Evolutionary conservation across 306 rosid genomes (phyloP).

Genomic region (Castanospermum australe): DNA sequence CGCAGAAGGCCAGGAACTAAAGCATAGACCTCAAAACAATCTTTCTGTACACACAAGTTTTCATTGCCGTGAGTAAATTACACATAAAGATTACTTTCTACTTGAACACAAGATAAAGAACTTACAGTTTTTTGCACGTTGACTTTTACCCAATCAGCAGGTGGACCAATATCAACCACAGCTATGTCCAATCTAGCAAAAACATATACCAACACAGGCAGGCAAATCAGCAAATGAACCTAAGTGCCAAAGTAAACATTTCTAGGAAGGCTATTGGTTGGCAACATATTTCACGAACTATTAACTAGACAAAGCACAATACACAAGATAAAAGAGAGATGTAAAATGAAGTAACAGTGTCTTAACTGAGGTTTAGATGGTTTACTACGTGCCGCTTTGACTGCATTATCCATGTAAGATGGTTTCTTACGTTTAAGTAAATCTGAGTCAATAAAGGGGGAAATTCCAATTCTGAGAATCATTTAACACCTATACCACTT

Average conservation of each 20-base stretch:
- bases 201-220: constrained; percentile 31
- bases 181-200: constrained; percentile 71
- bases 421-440: constrained; percentile 84
- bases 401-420: constrained; percentile 62
- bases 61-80: constrained; percentile 14
- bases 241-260: constrained; percentile 5
- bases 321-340: background rate
- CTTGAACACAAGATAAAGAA: constrained; percentile 20
- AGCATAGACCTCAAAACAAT: constrained; percentile 96
- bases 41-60: constrained; percentile 64
- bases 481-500: constrained; percentile 2
- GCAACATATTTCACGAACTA: constrained; percentile 7
- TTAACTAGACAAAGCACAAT: constrained; percentile 14
- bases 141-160: constrained; percentile 98
- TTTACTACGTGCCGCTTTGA: constrained; percentile 77
- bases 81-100: constrained; percentile 1
- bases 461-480: constrained; percentile 25
- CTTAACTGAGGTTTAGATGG: constrained; percentile 88
- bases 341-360: constrained; percentile 23
- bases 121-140: constrained; percentile 95
- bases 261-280: constrained; percentile 5
- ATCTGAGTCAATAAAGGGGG: constrained; percentile 50
- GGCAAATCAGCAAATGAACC: constrained; percentile 27
- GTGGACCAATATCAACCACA: constrained; percentile 86
- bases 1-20: constrained; percentile 98